These are phyloP conservation scores for Fraxinus anomala DNA, from an alignment of 257 asterid genomes.

Conservation along the genomic window DNA sequence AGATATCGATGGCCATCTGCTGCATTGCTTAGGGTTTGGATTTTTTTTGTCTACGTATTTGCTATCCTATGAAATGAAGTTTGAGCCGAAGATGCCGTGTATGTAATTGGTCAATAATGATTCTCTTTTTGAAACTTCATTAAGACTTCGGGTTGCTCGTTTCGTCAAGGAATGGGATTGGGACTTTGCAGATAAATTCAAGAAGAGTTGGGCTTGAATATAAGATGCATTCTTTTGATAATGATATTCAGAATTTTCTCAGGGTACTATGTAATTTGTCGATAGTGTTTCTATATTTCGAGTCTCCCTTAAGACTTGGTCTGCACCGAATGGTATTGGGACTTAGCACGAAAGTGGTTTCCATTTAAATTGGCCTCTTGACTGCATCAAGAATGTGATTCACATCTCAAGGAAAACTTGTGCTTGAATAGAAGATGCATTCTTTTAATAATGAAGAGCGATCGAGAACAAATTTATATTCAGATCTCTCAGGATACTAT, in stretches of 20 bases:
- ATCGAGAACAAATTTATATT: neutral
- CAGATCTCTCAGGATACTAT: neutral
- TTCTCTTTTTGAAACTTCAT: conserved; percentile 21
- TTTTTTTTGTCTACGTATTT: neutral
- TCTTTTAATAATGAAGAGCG: conserved; percentile 23
- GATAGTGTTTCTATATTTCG: neutral
- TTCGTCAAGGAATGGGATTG: conserved; percentile 1
- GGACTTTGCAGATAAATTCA: neutral
- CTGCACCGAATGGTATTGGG: neutral
- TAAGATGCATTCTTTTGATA: neutral
- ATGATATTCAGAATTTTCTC: neutral
- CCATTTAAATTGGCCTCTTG: conserved; percentile 29
- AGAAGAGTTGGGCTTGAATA: neutral
- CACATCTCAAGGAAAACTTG: conserved; percentile 30
- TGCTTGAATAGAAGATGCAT: conserved; percentile 24
- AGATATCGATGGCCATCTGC: conserved; percentile 31
- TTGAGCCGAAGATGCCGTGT: conserved; percentile 25
- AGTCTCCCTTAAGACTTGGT: neutral
- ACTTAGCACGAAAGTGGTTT: conserved; percentile 28
- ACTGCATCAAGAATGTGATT: conserved; percentile 24
- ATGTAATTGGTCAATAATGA: conserved; percentile 13
- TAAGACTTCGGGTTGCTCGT: conserved; percentile 27
- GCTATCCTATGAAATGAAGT: neutral
- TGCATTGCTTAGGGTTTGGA: conserved; percentile 24
- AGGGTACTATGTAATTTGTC: neutral